Percentiles rank a stretch among this genome's conserved stretches.
Conservation (phyloP, 2,329 filamentous ascomycete species). For the Didymella pinodella region DNA sequence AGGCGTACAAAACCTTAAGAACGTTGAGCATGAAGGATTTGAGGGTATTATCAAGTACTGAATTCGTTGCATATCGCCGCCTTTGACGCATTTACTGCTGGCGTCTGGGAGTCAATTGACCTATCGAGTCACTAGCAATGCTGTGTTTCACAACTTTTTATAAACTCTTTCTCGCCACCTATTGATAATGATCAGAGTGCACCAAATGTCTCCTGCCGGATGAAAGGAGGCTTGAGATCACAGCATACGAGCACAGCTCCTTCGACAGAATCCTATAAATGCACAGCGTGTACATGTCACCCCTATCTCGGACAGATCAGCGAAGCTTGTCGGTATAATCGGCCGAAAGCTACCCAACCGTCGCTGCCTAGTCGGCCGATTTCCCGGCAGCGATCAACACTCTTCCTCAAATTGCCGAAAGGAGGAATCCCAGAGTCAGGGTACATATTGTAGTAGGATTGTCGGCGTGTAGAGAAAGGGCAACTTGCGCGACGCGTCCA, state of each 20-base stretch:
- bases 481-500: background rate
- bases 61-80: background rate
- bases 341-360: conserved; percentile 9
- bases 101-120: background rate
- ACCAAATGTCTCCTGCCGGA: too few relatives aligned
- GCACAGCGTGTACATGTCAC: background rate
- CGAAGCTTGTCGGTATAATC: conserved; percentile 9
- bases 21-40: background rate
- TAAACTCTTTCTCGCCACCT: too few relatives aligned
- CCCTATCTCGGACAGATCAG: conserved; percentile 4
- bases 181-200: too few relatives aligned
- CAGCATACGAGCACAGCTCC: too few relatives aligned
- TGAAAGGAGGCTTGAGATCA: too few relatives aligned
- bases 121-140: background rate
- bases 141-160: background rate
- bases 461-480: conserved; percentile 2
- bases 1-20: background rate
- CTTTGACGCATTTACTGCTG: background rate
- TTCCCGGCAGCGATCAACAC: conserved; percentile 20
- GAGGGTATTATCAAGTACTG: background rate
- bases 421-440: background rate
- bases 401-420: background rate
- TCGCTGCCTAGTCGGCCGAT: conserved; percentile 18
- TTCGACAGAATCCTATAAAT: background rate
- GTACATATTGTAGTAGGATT: background rate